Percentiles rank a stretch among this genome's conserved stretches.
phyloP scores from a whole-genome alignment of 495 filamentous ascomycete genomes.

The Arthonia radiata region DNA sequence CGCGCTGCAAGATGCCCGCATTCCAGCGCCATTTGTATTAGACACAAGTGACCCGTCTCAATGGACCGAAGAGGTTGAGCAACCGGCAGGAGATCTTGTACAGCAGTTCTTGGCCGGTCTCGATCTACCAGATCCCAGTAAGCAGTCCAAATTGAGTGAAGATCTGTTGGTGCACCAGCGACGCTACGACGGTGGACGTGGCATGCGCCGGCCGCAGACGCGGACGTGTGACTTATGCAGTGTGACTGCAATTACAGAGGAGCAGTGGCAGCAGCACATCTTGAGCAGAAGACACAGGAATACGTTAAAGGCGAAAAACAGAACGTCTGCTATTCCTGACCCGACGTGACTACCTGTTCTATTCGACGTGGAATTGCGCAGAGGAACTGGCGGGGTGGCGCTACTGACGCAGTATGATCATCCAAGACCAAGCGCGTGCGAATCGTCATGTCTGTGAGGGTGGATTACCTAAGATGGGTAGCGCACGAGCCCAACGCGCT shows the following conservation, averaged over 20 bases:
- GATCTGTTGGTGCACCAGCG: constrained; percentile 28
- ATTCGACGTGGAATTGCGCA: no score
- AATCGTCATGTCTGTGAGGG: no score
- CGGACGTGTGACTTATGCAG: constrained; percentile 46
- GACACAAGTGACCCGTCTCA: constrained; percentile 38
- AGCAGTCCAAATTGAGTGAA: constrained; percentile 33
- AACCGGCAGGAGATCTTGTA: constrained; percentile 36
- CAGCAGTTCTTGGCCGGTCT: constrained; percentile 28
- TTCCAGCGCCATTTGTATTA: constrained; percentile 39
- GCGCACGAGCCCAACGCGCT: no score
- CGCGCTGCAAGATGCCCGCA: constrained; percentile 27
- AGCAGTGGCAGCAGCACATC: constrained; percentile 54
- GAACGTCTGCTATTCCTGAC: background rate
- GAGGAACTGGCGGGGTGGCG: no score
- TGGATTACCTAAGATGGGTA: no score
- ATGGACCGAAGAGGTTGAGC: constrained; percentile 34
- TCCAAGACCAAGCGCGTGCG: no score
- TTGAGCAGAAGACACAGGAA: constrained; percentile 36
- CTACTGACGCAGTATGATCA: no score
- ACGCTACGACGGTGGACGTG: constrained; percentile 18
- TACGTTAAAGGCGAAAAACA: constrained; percentile 11
- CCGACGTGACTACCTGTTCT: no score
- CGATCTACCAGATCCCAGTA: constrained; percentile 30
- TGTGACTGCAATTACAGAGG: constrained; percentile 39
- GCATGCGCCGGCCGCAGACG: constrained; percentile 22